A percentile compares a stretch with the other conserved stretches of the same genome.
Conservation (phyloP, 192 early-diverging fungal species). For the Umbelopsis sp. region DNA sequence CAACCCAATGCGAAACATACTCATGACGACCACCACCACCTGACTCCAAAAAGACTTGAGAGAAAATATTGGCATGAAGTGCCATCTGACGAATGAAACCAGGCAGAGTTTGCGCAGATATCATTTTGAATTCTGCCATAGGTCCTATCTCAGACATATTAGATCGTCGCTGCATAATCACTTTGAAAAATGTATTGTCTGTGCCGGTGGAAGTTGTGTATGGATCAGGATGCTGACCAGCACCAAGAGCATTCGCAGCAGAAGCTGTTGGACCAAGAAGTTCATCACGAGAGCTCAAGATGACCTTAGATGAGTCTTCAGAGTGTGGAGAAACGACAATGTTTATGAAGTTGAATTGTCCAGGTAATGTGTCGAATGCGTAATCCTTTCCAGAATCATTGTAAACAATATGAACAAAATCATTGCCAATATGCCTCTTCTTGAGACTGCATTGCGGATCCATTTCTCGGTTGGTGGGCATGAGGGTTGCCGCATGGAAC, state of each 20-base stretch:
- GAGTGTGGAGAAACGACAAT: conserved; percentile 86
- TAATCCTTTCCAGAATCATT: conserved; percentile 87
- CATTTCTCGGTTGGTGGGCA: conserved; percentile 77
- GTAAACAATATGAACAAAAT: conserved; percentile 93
- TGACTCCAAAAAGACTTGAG: conserved; percentile 80
- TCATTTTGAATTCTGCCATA: conserved; percentile 77
- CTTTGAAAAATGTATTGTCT: conserved; percentile 57
- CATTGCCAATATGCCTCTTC: conserved; percentile 97
- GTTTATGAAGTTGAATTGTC: conserved; percentile 96
- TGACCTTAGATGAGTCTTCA: conserved; percentile 28
- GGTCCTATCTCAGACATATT: conserved; percentile 87
- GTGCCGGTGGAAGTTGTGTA: conserved; percentile 23
- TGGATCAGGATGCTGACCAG: neutral
- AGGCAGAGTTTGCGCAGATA: conserved; percentile 75
- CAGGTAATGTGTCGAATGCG: conserved; percentile 87
- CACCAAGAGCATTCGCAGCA: conserved; percentile 4
- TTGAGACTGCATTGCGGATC: conserved; percentile 84
- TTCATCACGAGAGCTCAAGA: neutral
- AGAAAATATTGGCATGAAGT: conserved; percentile 87
- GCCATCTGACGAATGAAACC: conserved; percentile 83
- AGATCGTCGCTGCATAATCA: conserved; percentile 65
- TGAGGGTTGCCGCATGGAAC: conserved; percentile 93
- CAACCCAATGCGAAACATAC: conserved; percentile 88
- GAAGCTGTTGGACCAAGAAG: conserved; percentile 8
- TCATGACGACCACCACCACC: conserved; percentile 61